phyloP scores from a whole-genome alignment of 2,329 filamentous ascomycete species.

The Teratosphaeria nubilosa region DNA sequence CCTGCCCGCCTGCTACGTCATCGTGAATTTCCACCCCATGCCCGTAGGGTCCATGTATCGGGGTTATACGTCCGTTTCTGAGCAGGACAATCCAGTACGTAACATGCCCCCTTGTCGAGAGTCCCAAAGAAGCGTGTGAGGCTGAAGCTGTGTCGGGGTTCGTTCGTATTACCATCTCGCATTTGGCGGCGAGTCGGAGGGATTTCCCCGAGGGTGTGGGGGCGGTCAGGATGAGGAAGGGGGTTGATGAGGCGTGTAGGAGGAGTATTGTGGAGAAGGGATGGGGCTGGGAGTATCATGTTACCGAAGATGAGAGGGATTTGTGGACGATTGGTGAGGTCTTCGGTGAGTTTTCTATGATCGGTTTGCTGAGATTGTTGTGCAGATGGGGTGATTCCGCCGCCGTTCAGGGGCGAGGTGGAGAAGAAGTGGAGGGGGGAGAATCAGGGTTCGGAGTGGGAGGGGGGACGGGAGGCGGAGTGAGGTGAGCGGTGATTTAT shows the following conservation, averaged over 20 bases:
- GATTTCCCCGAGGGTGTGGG: not conserved
- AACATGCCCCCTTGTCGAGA: not conserved
- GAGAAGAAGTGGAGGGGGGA: conserved; percentile 26
- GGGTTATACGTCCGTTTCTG: conserved; percentile 16
- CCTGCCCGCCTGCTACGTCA: conserved; percentile 35
- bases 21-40: conserved; percentile 29
- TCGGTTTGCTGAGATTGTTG: too few relatives aligned
- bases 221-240: not conserved
- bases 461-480: not conserved
- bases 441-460: not conserved
- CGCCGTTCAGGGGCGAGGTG: conserved; percentile 26
- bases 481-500: not conserved
- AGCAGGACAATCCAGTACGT: conserved; percentile 5
- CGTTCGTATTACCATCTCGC: conserved; percentile 24
- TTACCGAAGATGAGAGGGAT: conserved; percentile 33
- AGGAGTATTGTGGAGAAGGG: conserved; percentile 33
- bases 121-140: too few relatives aligned
- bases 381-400: conserved; percentile 29
- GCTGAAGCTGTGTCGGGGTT: conserved; percentile 14
- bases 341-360: too few relatives aligned
- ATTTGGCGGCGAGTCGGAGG: conserved; percentile 19
- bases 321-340: conserved; percentile 32
- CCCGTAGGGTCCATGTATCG: conserved; percentile 18
- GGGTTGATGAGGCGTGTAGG: conserved; percentile 28
- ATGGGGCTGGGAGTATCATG: conserved; percentile 36